These are phyloP conservation scores for Saksenaea oblongispora DNA, from an alignment of 371 early-diverging fungal genomes.

Conservation along the genomic window DNA sequence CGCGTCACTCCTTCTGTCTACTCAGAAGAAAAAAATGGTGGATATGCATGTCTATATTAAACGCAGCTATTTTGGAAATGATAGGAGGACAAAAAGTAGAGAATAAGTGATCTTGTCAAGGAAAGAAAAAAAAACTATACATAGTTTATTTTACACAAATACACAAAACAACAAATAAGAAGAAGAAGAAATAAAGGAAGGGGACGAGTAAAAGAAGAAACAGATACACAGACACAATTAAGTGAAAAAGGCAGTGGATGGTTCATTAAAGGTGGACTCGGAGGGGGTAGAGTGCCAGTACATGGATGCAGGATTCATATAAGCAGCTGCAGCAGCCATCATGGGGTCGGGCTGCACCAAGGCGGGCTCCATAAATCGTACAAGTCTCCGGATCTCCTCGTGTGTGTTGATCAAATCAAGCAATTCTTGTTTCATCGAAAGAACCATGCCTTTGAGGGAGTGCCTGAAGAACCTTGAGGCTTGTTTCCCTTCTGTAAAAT, in stretches of 20 bases:
- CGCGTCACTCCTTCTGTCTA: not conserved
- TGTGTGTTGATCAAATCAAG: slow-evolving; percentile 34
- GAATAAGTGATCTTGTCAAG: not conserved
- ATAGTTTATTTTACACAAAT: slow-evolving; percentile 5
- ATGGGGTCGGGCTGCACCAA: slow-evolving; percentile 1
- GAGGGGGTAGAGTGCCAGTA: not conserved
- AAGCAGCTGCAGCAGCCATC: slow-evolving; percentile 1
- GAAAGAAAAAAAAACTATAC: slow-evolving; percentile 1
- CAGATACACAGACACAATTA: not conserved
- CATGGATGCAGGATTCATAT: slow-evolving; percentile 5
- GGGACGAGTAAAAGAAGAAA: not conserved
- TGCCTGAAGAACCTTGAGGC: slow-evolving; percentile 62
- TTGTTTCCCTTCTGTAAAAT: slow-evolving; percentile 41
- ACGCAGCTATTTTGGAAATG: not conserved
- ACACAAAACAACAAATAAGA: not conserved
- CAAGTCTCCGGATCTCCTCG: slow-evolving; percentile 39
- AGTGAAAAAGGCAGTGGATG: not conserved
- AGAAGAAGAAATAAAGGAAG: not conserved
- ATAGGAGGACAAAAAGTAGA: not conserved
- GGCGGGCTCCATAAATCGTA: slow-evolving; percentile 33
- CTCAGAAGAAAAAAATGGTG: not conserved
- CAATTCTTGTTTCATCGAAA: slow-evolving; percentile 53
- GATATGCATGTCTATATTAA: slow-evolving; percentile 4
- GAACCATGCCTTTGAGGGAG: slow-evolving; percentile 60
- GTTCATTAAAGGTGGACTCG: slow-evolving; percentile 1